These are phyloP conservation scores for Rhynchospora breviuscula DNA, from an alignment of 176 grass and related monocot species.

Conservation along the genomic window DNA sequence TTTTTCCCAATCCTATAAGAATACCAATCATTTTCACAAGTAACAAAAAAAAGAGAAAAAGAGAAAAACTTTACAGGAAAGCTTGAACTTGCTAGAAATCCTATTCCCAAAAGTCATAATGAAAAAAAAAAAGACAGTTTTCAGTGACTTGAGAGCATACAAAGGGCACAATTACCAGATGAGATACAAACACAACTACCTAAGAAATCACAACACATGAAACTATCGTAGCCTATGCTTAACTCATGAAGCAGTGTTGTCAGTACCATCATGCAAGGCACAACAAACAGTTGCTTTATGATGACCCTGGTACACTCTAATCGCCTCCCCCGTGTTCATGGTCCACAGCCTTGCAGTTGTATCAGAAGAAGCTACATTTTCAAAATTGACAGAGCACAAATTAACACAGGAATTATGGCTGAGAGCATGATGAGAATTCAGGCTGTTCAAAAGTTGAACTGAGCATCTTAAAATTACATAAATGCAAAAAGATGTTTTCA, in stretches of 20 bases:
- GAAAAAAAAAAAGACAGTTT: too few species aligned
- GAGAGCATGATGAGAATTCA: neutral
- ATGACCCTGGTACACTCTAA: slow-evolving; percentile 86
- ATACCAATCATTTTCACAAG: neutral
- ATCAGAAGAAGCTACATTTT: slow-evolving; percentile 77
- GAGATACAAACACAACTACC: neutral
- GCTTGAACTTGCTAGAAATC: neutral
- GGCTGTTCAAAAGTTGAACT: neutral
- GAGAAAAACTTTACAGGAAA: slow-evolving; percentile 3
- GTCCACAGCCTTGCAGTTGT: slow-evolving; percentile 67
- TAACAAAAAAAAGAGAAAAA: neutral
- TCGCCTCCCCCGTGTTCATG: slow-evolving; percentile 65
- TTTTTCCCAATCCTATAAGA: neutral
- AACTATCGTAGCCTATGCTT: neutral
- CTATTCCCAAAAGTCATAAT: too few species aligned
- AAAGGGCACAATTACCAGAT: neutral
- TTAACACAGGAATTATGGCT: neutral
- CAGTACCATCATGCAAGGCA: slow-evolving; percentile 73
- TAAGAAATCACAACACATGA: neutral
- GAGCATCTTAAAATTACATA: neutral
- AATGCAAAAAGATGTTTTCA: neutral
- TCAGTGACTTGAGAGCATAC: too few species aligned
- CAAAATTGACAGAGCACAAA: neutral
- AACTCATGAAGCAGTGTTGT: slow-evolving; percentile 21
- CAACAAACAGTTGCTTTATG: slow-evolving; percentile 77